These are phyloP conservation scores for Echinosophora koreensis DNA, from an alignment of 306 rosid species.

Conservation along the genomic window DNA sequence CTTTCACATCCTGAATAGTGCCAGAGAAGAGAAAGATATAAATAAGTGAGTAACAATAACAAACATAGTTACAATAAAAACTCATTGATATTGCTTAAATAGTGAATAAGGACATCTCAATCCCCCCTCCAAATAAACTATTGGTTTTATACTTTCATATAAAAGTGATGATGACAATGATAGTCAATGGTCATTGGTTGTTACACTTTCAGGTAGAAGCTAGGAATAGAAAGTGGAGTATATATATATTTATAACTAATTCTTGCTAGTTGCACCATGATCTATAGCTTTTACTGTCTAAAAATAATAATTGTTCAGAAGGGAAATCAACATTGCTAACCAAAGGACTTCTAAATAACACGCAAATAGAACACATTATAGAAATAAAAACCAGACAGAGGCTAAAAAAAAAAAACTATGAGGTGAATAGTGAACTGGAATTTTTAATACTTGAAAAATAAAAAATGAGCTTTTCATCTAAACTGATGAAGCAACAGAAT, in stretches of 20 bases:
- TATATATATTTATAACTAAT: not conserved
- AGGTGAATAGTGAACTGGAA: not conserved
- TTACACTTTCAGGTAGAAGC: not conserved
- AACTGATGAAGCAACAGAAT: not conserved
- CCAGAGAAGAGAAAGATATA: not conserved
- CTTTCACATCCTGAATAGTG: slow-evolving; percentile 66
- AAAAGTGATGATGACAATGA: slow-evolving; percentile 10
- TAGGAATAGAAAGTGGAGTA: not conserved
- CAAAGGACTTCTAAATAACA: not conserved
- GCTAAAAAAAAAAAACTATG: not conserved
- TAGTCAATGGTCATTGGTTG: not conserved
- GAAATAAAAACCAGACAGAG: not conserved
- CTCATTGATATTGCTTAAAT: not conserved
- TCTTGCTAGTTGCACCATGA: not conserved
- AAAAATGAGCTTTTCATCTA: not conserved
- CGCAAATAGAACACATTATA: not conserved
- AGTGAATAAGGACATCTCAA: slow-evolving; percentile 11
- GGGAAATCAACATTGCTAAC: not conserved
- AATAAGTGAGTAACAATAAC: not conserved
- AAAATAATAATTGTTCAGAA: not conserved
- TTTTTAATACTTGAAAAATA: not conserved
- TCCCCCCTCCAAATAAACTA: not conserved
- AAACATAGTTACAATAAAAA: slow-evolving; percentile 2
- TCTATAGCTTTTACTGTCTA: not conserved
- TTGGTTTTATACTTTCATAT: not conserved